Conservation (phyloP, 1,284 basidiomycete species). For the Stereum hirsutum region DNA sequence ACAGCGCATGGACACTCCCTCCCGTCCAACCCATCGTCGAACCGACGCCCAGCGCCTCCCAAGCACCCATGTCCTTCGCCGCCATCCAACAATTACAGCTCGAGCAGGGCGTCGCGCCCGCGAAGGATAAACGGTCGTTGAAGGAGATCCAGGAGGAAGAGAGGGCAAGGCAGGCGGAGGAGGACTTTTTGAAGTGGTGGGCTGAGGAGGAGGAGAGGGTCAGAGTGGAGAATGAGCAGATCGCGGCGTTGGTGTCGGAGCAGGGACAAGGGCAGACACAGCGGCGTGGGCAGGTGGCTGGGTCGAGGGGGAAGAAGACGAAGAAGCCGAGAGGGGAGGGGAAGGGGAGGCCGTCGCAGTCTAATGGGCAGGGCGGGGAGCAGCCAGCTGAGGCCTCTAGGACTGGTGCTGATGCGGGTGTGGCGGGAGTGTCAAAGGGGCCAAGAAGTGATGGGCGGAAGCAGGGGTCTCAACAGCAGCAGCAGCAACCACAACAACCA, state of each 20-base stretch:
- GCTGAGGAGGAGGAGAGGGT: constrained; percentile 68
- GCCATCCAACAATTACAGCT: constrained; percentile 79
- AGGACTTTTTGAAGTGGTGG: constrained; percentile 84
- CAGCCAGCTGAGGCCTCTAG: neutral
- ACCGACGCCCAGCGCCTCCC: constrained; percentile 22
- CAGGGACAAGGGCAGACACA: no score
- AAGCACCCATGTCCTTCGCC: constrained; percentile 64
- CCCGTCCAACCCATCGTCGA: constrained; percentile 35
- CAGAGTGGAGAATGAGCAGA: constrained; percentile 28
- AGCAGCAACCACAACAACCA: no score
- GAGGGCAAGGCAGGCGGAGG: constrained; percentile 51
- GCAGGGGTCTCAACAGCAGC: no score
- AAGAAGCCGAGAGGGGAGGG: neutral
- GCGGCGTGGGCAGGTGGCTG: no score
- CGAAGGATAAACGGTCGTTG: constrained; percentile 53
- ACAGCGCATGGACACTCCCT: constrained; percentile 45
- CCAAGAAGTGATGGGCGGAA: neutral
- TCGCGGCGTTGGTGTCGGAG: neutral
- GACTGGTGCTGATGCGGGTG: neutral
- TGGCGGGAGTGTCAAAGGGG: neutral
- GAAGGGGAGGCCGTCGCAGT: neutral
- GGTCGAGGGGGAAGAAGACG: neutral
- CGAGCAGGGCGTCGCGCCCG: constrained; percentile 32
- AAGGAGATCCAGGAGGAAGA: constrained; percentile 86
- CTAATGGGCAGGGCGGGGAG: neutral